Evolutionary conservation across 2,329 filamentous ascomycete genomes (phyloP), one percentile per base, ranked within the genome.

Genomic region (Xylariaceae sp.): DNA sequence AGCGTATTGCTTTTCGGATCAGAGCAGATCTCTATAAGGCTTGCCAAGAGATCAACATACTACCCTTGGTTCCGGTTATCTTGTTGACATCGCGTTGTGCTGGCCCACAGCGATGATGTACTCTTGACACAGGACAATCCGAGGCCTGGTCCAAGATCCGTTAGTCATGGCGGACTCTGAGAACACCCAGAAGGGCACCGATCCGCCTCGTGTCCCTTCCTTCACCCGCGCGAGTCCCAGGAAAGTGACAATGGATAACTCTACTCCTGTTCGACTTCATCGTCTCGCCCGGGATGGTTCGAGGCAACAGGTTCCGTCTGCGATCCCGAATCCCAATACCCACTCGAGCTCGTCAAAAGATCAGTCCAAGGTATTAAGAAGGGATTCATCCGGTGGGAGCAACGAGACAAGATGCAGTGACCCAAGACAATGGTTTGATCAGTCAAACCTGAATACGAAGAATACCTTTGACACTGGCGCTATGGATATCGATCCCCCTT

Each of bases 401-500:
- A 74, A 79, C 51, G 73, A 76, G 18, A 82, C 81, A 0, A 72
- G 74, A 2, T 70, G 75, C 3, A 82, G 79, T 63, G 81, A 84
- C 55, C 75, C 80, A 0, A 79, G 75, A 42, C 76, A 72, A 42
- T 85, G 82, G 82, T 84, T 84, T 57, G 77, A 84, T 42, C 73
- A 72, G 9, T 81, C 78, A 3, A 84, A 84, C 49, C 70, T 77
- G 50, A 80, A 84, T 48, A 76, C 78, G 0, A 76, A 72, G 0
- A 74, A 73, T 9, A 74, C 72, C 0, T 76, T 76, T 51, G 75
- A 79, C 35, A 71, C 74, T 23, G 72, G 67, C 17, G 65, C 71
- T 2, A 82, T 83, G 78, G 81, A 84, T 64, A 75, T 81, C 13
- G 81, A 83, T 49, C 79, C 81, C 2, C 81, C 81, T 0, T 84